Evolutionary conservation across 768 basidiomycete genomes (phyloP).

Genomic region (Termitomyces eurrhizus): DNA sequence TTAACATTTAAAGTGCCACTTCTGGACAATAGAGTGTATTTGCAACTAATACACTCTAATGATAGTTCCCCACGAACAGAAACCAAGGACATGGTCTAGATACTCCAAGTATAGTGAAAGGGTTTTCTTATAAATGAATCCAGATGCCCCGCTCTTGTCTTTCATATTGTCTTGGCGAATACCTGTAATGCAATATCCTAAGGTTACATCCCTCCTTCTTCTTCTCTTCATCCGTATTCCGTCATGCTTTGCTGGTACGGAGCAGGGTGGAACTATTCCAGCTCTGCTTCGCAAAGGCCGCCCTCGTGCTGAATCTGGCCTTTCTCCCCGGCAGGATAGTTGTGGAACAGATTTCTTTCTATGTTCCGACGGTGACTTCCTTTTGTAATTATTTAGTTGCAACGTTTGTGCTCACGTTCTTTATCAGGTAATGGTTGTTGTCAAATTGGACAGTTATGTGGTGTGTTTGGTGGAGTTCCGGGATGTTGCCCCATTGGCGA

Average conservation of each 20-base stretch:
- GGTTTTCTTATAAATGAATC: background rate
- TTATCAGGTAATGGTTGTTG: background rate
- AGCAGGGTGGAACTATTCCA: background rate
- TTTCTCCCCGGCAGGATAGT: background rate
- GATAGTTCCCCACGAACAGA: no score
- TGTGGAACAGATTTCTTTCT: constrained; percentile 10
- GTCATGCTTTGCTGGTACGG: background rate
- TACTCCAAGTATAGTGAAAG: background rate
- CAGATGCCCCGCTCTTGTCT: background rate
- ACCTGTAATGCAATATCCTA: background rate
- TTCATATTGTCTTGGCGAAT: background rate
- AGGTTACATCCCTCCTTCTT: background rate
- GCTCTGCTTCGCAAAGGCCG: constrained; percentile 11
- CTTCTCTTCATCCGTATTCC: background rate
- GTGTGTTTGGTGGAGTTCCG: background rate
- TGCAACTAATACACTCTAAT: no score
- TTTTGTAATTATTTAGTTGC: no score
- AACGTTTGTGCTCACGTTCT: background rate
- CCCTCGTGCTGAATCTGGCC: background rate
- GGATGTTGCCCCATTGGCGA: constrained; percentile 1
- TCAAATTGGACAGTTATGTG: background rate
- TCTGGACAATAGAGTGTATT: background rate
- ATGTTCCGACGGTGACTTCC: constrained; percentile 9
- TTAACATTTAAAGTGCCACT: background rate
- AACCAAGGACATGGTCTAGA: background rate